Conservation (phyloP, 2,329 filamentous ascomycete genomes). For the Claviceps digitariae region DNA sequence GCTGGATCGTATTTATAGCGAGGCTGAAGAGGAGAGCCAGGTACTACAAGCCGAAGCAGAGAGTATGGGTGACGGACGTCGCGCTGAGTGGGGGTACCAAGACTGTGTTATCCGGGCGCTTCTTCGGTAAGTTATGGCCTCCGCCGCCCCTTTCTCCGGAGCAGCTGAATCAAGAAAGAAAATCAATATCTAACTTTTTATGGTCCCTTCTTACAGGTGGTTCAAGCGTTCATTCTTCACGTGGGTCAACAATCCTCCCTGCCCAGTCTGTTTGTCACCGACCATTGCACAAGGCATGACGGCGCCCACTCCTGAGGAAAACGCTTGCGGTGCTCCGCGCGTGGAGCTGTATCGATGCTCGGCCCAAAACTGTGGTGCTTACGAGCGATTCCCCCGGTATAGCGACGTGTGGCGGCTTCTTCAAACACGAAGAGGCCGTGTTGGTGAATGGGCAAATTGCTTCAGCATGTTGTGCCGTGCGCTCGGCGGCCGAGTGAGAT, state of each 20-base stretch:
- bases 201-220: slow-evolving; percentile 40
- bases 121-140: slow-evolving; percentile 47
- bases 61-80: slow-evolving; percentile 67
- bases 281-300: slow-evolving; percentile 76
- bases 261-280: slow-evolving; percentile 66
- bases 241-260: slow-evolving; percentile 92
- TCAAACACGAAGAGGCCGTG: slow-evolving; percentile 72
- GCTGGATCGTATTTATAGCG: slow-evolving; percentile 78
- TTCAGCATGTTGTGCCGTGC: slow-evolving; percentile 97
- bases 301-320: slow-evolving; percentile 76
- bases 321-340: slow-evolving; percentile 69
- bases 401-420: slow-evolving; percentile 89
- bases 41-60: slow-evolving; percentile 77
- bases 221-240: slow-evolving; percentile 92
- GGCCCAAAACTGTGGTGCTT: slow-evolving; percentile 56
- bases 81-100: slow-evolving; percentile 91
- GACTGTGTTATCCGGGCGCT: slow-evolving; percentile 88
- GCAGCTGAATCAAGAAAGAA: neutral
- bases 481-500: slow-evolving; percentile 78
- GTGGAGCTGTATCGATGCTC: slow-evolving; percentile 90
- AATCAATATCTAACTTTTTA: slow-evolving; percentile 11
- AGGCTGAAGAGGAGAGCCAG: slow-evolving; percentile 88
- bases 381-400: slow-evolving; percentile 85
- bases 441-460: slow-evolving; percentile 96
- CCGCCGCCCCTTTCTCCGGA: too few species aligned